Conservation (phyloP, 768 basidiomycete species). For the Galerina sulciceps region DNA sequence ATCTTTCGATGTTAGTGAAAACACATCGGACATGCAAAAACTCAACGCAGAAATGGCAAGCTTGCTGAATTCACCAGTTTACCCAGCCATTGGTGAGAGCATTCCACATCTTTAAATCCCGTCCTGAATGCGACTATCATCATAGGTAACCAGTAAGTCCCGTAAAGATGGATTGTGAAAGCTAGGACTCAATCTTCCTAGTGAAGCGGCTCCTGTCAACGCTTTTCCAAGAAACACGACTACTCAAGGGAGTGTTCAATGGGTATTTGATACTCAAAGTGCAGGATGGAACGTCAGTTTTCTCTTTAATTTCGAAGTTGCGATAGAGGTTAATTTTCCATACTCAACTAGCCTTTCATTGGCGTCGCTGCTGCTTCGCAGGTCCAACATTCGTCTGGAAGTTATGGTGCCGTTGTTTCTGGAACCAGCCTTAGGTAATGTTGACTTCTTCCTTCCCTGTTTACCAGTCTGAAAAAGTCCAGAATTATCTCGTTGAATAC, state of each 20-base stretch:
- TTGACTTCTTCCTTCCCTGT: conserved; percentile 21
- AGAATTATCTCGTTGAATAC: conserved; percentile 66
- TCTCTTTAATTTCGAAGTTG: background rate
- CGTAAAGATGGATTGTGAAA: background rate
- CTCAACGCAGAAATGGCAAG: conserved; percentile 52
- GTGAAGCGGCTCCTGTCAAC: conserved; percentile 63
- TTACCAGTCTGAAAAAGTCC: background rate
- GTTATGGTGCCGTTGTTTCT: conserved; percentile 52
- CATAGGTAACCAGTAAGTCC: conserved; percentile 54
- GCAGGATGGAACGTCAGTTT: conserved; percentile 50
- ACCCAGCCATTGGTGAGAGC: conserved; percentile 49
- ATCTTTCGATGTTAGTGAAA: conserved; percentile 34
- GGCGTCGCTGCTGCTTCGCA: conserved; percentile 43
- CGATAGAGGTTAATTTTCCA: background rate
- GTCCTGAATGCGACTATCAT: background rate
- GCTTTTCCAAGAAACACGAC: conserved; percentile 55
- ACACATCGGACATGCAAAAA: conserved; percentile 44
- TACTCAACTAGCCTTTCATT: conserved; percentile 46
- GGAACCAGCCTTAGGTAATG: conserved; percentile 56
- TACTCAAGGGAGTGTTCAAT: conserved; percentile 44
- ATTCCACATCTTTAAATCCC: background rate
- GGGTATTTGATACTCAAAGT: conserved; percentile 59
- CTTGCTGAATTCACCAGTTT: conserved; percentile 46
- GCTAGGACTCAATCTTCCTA: conserved; percentile 21
- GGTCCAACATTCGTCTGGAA: conserved; percentile 53